phyloP scores from a whole-genome alignment of 2,329 filamentous ascomycete species.

The Penicillium sp. region DNA sequence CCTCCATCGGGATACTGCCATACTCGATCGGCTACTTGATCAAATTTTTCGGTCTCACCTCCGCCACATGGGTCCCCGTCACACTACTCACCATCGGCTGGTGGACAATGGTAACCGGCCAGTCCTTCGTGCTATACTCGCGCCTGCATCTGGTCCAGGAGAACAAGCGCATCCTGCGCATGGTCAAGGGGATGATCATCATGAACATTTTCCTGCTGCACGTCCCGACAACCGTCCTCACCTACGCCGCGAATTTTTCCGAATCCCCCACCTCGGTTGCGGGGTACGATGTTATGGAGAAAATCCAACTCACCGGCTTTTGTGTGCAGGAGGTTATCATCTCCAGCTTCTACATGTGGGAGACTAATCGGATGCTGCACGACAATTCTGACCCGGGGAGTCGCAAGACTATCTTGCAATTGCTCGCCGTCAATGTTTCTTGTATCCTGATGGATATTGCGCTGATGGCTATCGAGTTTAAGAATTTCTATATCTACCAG shows the following conservation, averaged over 20 bases:
- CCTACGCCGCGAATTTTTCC: slow-evolving; percentile 44
- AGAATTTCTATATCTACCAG: slow-evolving; percentile 43
- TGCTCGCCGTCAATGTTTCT: slow-evolving; percentile 56
- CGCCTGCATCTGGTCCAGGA: slow-evolving; percentile 60
- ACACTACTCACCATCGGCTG: slow-evolving; percentile 53
- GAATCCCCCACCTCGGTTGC: slow-evolving; percentile 16
- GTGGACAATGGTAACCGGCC: slow-evolving; percentile 61
- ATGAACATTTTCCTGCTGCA: slow-evolving; percentile 56
- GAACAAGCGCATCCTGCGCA: slow-evolving; percentile 48
- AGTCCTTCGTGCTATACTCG: slow-evolving; percentile 62
- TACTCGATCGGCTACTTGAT: slow-evolving; percentile 38
- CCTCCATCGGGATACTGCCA: slow-evolving; percentile 48
- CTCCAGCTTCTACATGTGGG: slow-evolving; percentile 54
- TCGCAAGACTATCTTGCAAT: slow-evolving; percentile 49
- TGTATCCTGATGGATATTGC: slow-evolving; percentile 52
- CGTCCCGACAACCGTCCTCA: slow-evolving; percentile 55
- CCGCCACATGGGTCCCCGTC: slow-evolving; percentile 29
- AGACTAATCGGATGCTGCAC: slow-evolving; percentile 46
- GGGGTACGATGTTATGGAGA: slow-evolving; percentile 36
- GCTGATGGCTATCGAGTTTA: slow-evolving; percentile 43
- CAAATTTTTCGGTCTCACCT: slow-evolving; percentile 30
- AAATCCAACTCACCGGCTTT: slow-evolving; percentile 44
- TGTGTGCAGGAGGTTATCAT: slow-evolving; percentile 49
- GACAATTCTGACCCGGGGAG: slow-evolving; percentile 27
- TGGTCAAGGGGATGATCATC: slow-evolving; percentile 60